Base-by-base conservation (phyloP, 2,329 filamentous ascomycete species). In the Endoconidiophora laricicola region DNA sequence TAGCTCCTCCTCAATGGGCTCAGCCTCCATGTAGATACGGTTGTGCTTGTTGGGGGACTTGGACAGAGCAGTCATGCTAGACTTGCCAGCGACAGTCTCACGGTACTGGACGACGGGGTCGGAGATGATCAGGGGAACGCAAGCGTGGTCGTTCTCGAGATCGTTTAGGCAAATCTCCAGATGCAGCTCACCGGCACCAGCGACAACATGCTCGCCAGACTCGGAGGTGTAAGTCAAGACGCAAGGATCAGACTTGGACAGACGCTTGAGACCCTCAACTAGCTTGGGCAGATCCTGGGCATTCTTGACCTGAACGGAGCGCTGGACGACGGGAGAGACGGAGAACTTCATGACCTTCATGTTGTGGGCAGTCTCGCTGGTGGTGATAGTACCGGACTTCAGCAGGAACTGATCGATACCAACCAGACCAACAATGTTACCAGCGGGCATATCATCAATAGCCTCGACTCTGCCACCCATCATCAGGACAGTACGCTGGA, bases 1-100 rank as follows among this genome's bases (percentile, higher is more conserved):
- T 55, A 98, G 82, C 61, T 96, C 91, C 78, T 98, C 91, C 43
- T 79, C 79, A 51, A 98, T 76, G 61, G 91, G 91, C 72, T 87
- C 73, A 58, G 91, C 91, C 69, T 78, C 79, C 72, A 98, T 81
- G 78, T 96, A 98, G 55, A 98, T 78, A 87, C 91, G 90, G 80
- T 98, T 98, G 84, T 98, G 91, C 86, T 98, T 98, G 85, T 98
- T 98, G 74, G 91, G 91, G 45, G 91, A 98, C 79, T 98, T 98
- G 71, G 91, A 96, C 63, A 98, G 78, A 60, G 91, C 91, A 64
- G 86, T 93, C 64, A 96, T 96, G 78, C 81, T 86, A 50, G 91
- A 96, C 66, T 79, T 80, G 63, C 58, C 76, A 60, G 70, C 69
- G 63, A 98, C 90, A 57, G 90, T 94, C 81, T 98, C 91, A 79